Conservation (phyloP, 2,329 filamentous ascomycete species). For the Magnaporthales sp. region DNA sequence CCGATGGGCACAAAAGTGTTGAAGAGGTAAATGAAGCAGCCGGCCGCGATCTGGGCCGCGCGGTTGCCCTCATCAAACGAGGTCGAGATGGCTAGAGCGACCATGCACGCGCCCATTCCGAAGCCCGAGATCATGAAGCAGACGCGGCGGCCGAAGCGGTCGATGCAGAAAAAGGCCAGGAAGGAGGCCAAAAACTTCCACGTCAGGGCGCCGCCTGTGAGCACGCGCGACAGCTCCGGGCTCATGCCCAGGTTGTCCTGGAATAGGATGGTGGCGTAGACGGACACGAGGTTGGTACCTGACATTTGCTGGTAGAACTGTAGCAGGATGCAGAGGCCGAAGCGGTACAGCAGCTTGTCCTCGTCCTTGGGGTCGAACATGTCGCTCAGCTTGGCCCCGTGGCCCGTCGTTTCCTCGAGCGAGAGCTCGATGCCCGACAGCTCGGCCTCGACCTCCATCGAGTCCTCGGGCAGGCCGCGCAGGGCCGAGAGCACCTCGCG, state of each 20-base stretch:
- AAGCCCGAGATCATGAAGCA: constrained; percentile 42
- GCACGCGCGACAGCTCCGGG: constrained; percentile 25
- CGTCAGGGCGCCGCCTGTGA: constrained; percentile 39
- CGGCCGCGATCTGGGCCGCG: constrained; percentile 38
- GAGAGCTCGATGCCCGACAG: constrained; percentile 25
- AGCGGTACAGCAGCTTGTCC: constrained; percentile 41
- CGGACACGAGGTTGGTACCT: constrained; percentile 36
- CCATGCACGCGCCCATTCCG: constrained; percentile 48
- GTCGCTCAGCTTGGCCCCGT: constrained; percentile 28
- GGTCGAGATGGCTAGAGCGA: constrained; percentile 40
- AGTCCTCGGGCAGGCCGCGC: constrained; percentile 24
- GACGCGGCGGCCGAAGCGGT: constrained; percentile 37
- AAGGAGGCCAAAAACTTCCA: constrained; percentile 46
- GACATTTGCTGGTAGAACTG: constrained; percentile 43
- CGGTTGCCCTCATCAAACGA: constrained; percentile 35
- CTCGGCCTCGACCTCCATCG: constrained; percentile 17
- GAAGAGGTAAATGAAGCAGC: constrained; percentile 49
- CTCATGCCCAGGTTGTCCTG: constrained; percentile 29
- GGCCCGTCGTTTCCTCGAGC: constrained; percentile 30
- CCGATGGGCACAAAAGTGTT: constrained; percentile 52
- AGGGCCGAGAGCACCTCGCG: constrained; percentile 20
- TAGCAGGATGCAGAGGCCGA: constrained; percentile 37
- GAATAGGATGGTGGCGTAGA: constrained; percentile 33
- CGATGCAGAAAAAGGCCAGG: constrained; percentile 38
- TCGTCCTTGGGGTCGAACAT: constrained; percentile 36